A percentile compares a stretch with the other conserved stretches of the same genome.
Evolutionary conservation across 352 stramenopile genomes (phyloP).

Genomic region (Globisporangium canariense): DNA sequence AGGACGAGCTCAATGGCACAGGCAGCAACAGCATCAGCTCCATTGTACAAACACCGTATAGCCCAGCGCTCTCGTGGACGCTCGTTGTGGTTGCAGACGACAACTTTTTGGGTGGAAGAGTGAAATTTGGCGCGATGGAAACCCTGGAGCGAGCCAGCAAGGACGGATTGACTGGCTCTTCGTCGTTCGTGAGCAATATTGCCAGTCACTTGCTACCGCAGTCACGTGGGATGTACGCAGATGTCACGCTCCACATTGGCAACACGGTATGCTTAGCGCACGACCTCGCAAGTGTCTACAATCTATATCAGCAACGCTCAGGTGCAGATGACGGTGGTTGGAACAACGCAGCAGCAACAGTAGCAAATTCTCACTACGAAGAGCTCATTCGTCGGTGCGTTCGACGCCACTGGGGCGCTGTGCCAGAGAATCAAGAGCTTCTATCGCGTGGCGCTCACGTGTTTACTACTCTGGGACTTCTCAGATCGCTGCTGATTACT

Average conservation of each 20-base stretch:
- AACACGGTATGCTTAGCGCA: constrained; percentile 27
- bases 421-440: constrained; percentile 29
- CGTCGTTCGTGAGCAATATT: constrained; percentile 29
- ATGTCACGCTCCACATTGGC: constrained; percentile 39
- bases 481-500: constrained; percentile 25
- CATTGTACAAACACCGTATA: constrained; percentile 13
- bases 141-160: neutral
- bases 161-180: neutral
- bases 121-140: neutral
- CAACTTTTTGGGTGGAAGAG: constrained; percentile 5
- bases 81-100: constrained; percentile 14
- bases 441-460: constrained; percentile 38
- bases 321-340: neutral
- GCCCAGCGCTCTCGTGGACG: constrained; percentile 14
- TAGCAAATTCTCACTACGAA: constrained; percentile 1
- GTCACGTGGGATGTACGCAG: constrained; percentile 21
- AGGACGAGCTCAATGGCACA: neutral
- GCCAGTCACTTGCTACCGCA: constrained; percentile 23
- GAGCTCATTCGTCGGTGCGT: constrained; percentile 34
- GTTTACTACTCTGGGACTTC: constrained; percentile 39
- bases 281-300: constrained; percentile 26
- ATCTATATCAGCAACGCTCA: constrained; percentile 3
- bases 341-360: neutral
- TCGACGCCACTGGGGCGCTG: constrained; percentile 35
- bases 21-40: neutral